Evolutionary conservation across 1,284 basidiomycete species (phyloP).

Genomic region (Polyporus tsugae): DNA sequence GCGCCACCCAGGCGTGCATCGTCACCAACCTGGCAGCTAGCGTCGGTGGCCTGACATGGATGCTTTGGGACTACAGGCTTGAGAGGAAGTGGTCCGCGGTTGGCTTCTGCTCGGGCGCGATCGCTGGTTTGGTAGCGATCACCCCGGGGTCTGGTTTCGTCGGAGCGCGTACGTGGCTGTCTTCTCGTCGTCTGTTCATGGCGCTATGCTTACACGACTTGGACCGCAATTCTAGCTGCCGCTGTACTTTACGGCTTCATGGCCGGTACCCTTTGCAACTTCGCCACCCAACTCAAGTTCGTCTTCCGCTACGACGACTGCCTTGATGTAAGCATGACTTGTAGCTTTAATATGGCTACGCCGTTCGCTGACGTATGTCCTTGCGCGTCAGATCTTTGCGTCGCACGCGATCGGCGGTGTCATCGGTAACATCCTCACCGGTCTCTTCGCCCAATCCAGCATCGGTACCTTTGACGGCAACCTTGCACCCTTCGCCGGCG

Average conservation of each 20-base stretch:
- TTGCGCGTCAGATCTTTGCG: slow-evolving; percentile 75
- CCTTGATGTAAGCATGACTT: slow-evolving; percentile 67
- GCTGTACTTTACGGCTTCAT: slow-evolving; percentile 88
- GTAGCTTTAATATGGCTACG: slow-evolving; percentile 5
- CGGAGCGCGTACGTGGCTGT: slow-evolving; percentile 67
- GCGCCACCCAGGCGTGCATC: slow-evolving; percentile 90
- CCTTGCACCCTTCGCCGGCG: slow-evolving; percentile 75
- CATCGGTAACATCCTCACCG: slow-evolving; percentile 88
- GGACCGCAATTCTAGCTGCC: slow-evolving; percentile 57
- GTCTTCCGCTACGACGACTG: slow-evolving; percentile 78
- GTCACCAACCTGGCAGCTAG: slow-evolving; percentile 92
- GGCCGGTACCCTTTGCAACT: slow-evolving; percentile 89
- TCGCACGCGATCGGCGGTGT: slow-evolving; percentile 91
- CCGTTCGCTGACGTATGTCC: slow-evolving; percentile 1
- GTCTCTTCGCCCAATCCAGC: slow-evolving; percentile 87
- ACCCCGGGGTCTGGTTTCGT: slow-evolving; percentile 94
- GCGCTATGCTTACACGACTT: background rate
- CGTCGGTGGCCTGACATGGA: slow-evolving; percentile 93
- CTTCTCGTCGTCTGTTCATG: slow-evolving; percentile 10
- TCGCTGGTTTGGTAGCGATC: slow-evolving; percentile 90
- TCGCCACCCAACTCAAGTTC: slow-evolving; percentile 94
- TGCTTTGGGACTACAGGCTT: slow-evolving; percentile 93
- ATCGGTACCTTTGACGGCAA: slow-evolving; percentile 86
- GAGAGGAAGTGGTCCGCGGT: slow-evolving; percentile 94
- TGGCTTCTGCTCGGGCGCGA: slow-evolving; percentile 96